These are phyloP conservation scores for Suillus variegatus DNA, from an alignment of 768 basidiomycete genomes.

Conservation along the genomic window DNA sequence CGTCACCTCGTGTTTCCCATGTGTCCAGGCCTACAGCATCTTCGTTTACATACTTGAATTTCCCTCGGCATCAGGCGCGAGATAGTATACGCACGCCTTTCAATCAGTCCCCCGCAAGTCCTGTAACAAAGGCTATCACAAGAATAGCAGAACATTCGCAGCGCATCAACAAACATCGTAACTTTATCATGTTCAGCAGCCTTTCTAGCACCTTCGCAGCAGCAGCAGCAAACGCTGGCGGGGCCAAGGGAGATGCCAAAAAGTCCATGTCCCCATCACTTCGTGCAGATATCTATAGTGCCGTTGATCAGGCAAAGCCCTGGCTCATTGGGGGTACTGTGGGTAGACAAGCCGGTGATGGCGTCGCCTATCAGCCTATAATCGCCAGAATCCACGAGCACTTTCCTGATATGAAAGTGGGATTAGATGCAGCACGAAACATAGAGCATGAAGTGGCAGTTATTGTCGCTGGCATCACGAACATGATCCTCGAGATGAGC, in stretches of 20 bases:
- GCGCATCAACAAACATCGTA: background rate
- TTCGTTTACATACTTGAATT: slow-evolving; percentile 19
- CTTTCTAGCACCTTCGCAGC: slow-evolving; percentile 43
- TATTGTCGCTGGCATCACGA: slow-evolving; percentile 53
- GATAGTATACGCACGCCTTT: slow-evolving; percentile 1
- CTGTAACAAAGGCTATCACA: slow-evolving; percentile 1
- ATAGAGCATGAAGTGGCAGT: slow-evolving; percentile 49
- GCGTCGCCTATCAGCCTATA: slow-evolving; percentile 49
- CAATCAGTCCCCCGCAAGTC: background rate
- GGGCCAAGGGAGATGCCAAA: slow-evolving; percentile 30
- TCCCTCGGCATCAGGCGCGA: background rate
- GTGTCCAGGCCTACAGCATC: slow-evolving; percentile 10
- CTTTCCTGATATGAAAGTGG: slow-evolving; percentile 46
- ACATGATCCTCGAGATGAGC: slow-evolving; percentile 56
- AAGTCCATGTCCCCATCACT: slow-evolving; percentile 50
- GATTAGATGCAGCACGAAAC: slow-evolving; percentile 48
- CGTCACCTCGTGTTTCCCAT: slow-evolving; percentile 25
- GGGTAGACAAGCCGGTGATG: slow-evolving; percentile 53
- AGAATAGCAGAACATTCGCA: slow-evolving; percentile 2
- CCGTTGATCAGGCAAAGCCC: slow-evolving; percentile 46
- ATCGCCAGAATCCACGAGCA: slow-evolving; percentile 49
- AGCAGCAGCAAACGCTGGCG: slow-evolving; percentile 26
- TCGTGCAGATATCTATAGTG: slow-evolving; percentile 51
- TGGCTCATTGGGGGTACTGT: slow-evolving; percentile 44
- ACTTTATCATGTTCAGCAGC: slow-evolving; percentile 47